phyloP scores from a whole-genome alignment of 805 yeast species.

The Soucietia sequanensis region DNA sequence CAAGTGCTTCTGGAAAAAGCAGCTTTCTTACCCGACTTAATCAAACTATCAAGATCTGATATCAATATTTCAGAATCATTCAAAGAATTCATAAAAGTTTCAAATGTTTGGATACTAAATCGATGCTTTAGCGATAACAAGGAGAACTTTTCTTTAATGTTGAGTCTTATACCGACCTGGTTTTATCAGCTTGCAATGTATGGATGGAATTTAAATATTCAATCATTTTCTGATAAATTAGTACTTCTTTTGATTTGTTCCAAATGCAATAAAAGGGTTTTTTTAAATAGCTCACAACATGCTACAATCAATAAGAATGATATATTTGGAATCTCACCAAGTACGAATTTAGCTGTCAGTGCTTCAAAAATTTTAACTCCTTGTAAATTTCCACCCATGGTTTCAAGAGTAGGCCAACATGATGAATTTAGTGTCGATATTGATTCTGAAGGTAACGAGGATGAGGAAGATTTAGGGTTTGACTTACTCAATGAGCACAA shows the following conservation, averaged over 20 bases:
- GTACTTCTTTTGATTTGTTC: conserved; percentile 33
- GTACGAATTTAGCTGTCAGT: conserved; percentile 13
- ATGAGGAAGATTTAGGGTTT: conserved; percentile 12
- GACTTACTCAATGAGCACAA: conserved; percentile 31
- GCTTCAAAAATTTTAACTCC: conserved; percentile 28
- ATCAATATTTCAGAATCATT: conserved; percentile 4
- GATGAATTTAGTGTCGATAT: conserved; percentile 2
- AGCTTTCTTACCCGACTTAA: conserved; percentile 4
- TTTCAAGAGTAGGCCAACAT: neutral
- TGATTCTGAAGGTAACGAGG: conserved; percentile 10
- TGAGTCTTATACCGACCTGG: conserved; percentile 30
- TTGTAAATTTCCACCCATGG: conserved; percentile 23
- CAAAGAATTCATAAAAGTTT: conserved; percentile 16
- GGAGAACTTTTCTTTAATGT: conserved; percentile 27
- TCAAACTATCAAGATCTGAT: conserved; percentile 3
- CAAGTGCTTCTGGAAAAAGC: conserved; percentile 12
- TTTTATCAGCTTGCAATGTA: conserved; percentile 31
- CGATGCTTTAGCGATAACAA: conserved; percentile 31
- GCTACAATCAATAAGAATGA: conserved; percentile 3
- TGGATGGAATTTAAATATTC: conserved; percentile 39
- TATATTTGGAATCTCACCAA: conserved; percentile 5
- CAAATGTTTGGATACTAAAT: conserved; percentile 33
- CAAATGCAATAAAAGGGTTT: conserved; percentile 36
- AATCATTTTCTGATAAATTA: conserved; percentile 22
- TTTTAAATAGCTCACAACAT: conserved; percentile 17